These are phyloP conservation scores for Colletotrichum falcatum DNA, from an alignment of 2,329 filamentous ascomycete genomes.

Conservation along the genomic window DNA sequence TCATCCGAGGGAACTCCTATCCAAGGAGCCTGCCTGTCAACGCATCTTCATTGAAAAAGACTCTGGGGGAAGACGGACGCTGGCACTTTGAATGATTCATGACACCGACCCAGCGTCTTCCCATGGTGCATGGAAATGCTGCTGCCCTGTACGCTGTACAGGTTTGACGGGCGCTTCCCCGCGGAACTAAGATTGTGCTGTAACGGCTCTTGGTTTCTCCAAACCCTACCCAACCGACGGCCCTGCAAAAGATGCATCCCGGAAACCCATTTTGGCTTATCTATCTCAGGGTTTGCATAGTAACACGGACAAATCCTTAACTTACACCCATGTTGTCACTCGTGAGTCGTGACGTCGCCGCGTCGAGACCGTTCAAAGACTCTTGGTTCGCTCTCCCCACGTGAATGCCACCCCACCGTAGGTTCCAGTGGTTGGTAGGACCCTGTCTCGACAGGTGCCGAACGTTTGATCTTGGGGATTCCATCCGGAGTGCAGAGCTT, in stretches of 20 bases:
- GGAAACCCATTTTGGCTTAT: slow-evolving; percentile 39
- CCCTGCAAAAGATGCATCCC: slow-evolving; percentile 39
- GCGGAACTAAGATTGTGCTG: slow-evolving; percentile 27
- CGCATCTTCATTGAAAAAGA: slow-evolving; percentile 15
- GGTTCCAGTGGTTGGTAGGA: slow-evolving; percentile 1
- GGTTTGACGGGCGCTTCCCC: slow-evolving; percentile 25
- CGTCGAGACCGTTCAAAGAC: slow-evolving; percentile 15
- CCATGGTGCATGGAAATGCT: slow-evolving; percentile 12
- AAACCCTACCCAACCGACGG: slow-evolving; percentile 16
- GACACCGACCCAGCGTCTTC: background rate
- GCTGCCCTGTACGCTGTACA: too few species aligned
- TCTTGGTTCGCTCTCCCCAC: background rate
- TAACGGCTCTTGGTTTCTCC: slow-evolving; percentile 13
- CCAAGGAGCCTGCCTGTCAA: slow-evolving; percentile 18
- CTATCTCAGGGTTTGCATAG: slow-evolving; percentile 40
- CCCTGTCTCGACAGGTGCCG: slow-evolving; percentile 22
- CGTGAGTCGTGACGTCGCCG: slow-evolving; percentile 11
- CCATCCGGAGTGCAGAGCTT: slow-evolving; percentile 22
- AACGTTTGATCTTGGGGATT: slow-evolving; percentile 9
- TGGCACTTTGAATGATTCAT: slow-evolving; percentile 27
- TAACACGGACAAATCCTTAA: slow-evolving; percentile 19
- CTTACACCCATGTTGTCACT: slow-evolving; percentile 30
- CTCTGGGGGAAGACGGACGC: background rate
- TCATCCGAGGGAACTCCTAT: slow-evolving; percentile 22
- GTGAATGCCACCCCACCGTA: background rate